phyloP scores from a whole-genome alignment of 371 early-diverging fungal species.

The Mucor mucedo region DNA sequence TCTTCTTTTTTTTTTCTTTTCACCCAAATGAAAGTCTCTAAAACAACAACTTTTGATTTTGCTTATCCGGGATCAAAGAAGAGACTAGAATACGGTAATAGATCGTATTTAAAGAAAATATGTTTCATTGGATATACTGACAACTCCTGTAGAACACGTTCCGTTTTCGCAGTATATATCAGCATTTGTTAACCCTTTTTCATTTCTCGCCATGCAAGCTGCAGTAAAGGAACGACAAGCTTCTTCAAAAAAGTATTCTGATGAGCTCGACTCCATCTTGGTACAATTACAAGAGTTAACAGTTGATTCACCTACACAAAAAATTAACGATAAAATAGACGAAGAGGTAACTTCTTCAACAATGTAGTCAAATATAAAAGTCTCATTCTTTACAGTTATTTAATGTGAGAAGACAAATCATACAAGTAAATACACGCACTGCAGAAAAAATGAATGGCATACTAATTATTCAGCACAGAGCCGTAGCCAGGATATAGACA shows the following conservation, averaged over 20 bases:
- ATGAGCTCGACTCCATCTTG: conserved; percentile 6
- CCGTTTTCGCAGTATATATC: neutral
- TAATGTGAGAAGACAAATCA: too few species aligned
- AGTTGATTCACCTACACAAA: neutral
- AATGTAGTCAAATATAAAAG: too few species aligned
- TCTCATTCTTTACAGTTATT: too few species aligned
- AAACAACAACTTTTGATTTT: conserved; percentile 12
- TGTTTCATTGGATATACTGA: too few species aligned
- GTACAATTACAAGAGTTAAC: neutral
- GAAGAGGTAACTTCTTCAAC: conserved; percentile 4
- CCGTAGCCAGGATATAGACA: neutral
- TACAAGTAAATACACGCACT: neutral
- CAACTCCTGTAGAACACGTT: too few species aligned
- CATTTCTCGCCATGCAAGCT: neutral
- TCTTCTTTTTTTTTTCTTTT: neutral
- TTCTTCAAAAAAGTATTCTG: neutral
- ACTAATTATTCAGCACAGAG: neutral
- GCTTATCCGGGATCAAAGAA: conserved; percentile 5
- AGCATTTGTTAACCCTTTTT: neutral
- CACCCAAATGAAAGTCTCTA: conserved; percentile 1
- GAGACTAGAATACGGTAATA: conserved; percentile 8
- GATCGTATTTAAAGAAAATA: too few species aligned
- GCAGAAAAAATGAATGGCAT: too few species aligned
- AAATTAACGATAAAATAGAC: neutral
- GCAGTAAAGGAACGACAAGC: neutral